Evolutionary conservation across 768 basidiomycete species (phyloP), one percentile per base, ranked within the genome.

Genomic region (Rhizopogon vinicolor): DNA sequence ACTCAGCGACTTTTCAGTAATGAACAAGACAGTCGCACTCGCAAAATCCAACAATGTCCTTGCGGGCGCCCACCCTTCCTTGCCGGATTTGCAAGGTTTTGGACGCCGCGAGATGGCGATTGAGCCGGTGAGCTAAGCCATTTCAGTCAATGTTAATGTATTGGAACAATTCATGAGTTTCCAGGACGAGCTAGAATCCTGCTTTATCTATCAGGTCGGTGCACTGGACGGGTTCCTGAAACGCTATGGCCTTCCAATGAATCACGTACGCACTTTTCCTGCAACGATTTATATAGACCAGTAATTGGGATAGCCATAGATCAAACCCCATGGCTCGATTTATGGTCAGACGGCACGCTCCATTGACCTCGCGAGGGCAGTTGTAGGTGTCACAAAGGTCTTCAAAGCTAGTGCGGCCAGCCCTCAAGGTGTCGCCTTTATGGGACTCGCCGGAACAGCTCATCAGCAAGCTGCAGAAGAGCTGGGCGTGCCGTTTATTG

Each of bases 121-220:
- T 55, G 77, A 79, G 52, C 78, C 83, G 2, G 85, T 86, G 57
- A 44, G 77, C 58, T 3, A 1, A 4, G 9, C 10, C 14, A 29
- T 49, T 8, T 46, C 13, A 8, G 19, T 19, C 14, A 12, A 16
- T 12, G 18, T 49, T 13, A 5, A 22, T 35, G 14, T 33, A 35
- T 22, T 14, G 1, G 18, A 49, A 35, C 5, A 25, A 28, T 52
- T 31, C n/a, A 37, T 39, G 16, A 22, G 48, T 16, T 48, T 22
- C 2, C 50, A 85, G 80, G 78, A 80, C 2, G 83, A 84, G 57
- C 75, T 86, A 35, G 71, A 68, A 7, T 73, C 78, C 25, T 82
- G 81, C 62, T 81, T 87, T 56, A 73, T 82, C 5, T 86, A 85
- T 61, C 86, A 87, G 72, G 79, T 86, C 31, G 86, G 85, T n/a